Percentiles rank a stretch among this genome's conserved stretches.
Conservation (phyloP, 2,329 filamentous ascomycete species). For the Aspergillus sp. region DNA sequence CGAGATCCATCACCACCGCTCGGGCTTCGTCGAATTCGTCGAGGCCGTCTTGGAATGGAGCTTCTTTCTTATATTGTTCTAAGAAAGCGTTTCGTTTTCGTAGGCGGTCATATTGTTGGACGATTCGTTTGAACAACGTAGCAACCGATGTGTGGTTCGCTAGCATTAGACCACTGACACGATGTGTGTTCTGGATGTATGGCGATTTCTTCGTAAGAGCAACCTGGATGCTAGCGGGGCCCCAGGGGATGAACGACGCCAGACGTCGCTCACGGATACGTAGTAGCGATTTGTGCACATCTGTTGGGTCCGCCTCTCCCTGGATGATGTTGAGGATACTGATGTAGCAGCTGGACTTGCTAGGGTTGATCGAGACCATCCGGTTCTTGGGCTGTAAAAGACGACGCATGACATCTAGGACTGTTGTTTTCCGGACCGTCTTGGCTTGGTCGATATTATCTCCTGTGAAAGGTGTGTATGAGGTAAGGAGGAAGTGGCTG, state of each 20-base stretch:
- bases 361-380: constrained; percentile 95
- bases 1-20: constrained; percentile 86
- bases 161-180: constrained; percentile 94
- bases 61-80: constrained; percentile 93
- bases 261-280: constrained; percentile 91
- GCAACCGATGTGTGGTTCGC: constrained; percentile 98
- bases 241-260: constrained; percentile 98
- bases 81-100: constrained; percentile 96
- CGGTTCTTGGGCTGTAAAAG: constrained; percentile 96
- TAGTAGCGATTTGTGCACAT: constrained; percentile 95
- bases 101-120: constrained; percentile 89
- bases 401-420: constrained; percentile 94
- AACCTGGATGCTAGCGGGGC: constrained; percentile 95
- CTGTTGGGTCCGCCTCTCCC: constrained; percentile 95
- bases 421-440: constrained; percentile 96
- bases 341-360: constrained; percentile 98
- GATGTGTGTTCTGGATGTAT: constrained; percentile 89
- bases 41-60: constrained; percentile 86
- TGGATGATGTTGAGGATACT: constrained; percentile 99
- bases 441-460: constrained; percentile 96
- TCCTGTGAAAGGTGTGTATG: constrained; percentile 95
- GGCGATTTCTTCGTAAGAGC: constrained; percentile 95
- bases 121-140: constrained; percentile 91
- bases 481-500: constrained; percentile 97
- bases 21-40: constrained; percentile 94